phyloP scores from a whole-genome alignment of 192 early-diverging fungal genomes.

The Cladochytrium replicatum region DNA sequence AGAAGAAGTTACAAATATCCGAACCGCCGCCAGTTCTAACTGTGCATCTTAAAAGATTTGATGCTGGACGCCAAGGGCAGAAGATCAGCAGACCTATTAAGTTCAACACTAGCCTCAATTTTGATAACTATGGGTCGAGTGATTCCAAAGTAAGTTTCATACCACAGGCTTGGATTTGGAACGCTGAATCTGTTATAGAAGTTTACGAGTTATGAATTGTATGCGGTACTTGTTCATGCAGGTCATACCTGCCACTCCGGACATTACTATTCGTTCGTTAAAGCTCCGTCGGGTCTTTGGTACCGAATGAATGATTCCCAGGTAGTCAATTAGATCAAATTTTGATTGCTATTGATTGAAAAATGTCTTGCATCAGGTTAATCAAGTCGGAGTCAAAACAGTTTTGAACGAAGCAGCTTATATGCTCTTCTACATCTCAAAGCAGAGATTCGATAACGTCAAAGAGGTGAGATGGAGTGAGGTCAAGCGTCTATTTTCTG shows the following conservation, averaged over 20 bases:
- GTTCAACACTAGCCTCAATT: slow-evolving; percentile 53
- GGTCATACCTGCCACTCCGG: slow-evolving; percentile 67
- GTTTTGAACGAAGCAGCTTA: slow-evolving; percentile 73
- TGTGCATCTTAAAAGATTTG: slow-evolving; percentile 82
- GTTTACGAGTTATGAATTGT: slow-evolving; percentile 46
- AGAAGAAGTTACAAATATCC: slow-evolving; percentile 71
- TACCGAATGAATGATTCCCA: slow-evolving; percentile 69
- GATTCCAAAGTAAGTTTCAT: no score
- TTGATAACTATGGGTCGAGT: no score
- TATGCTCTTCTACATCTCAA: slow-evolving; percentile 83
- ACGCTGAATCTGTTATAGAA: no score
- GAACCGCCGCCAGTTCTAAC: slow-evolving; percentile 58
- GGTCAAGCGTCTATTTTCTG: no score
- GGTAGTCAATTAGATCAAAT: slow-evolving; percentile 13
- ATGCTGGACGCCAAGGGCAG: slow-evolving; percentile 39
- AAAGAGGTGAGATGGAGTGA: no score
- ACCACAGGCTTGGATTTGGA: no score
- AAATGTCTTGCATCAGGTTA: slow-evolving; percentile 42
- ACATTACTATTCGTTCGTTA: slow-evolving; percentile 80
- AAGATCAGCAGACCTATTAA: slow-evolving; percentile 60
- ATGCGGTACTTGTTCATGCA: slow-evolving; percentile 71
- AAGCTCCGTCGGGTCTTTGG: slow-evolving; percentile 67
- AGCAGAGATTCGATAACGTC: no score
- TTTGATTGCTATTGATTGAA: not conserved
- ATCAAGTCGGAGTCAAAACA: slow-evolving; percentile 51